Evolutionary conservation across 164 flowering plant species (phyloP), one percentile per base, ranked within the genome.

Genomic region (Macadamia integrifolia): DNA sequence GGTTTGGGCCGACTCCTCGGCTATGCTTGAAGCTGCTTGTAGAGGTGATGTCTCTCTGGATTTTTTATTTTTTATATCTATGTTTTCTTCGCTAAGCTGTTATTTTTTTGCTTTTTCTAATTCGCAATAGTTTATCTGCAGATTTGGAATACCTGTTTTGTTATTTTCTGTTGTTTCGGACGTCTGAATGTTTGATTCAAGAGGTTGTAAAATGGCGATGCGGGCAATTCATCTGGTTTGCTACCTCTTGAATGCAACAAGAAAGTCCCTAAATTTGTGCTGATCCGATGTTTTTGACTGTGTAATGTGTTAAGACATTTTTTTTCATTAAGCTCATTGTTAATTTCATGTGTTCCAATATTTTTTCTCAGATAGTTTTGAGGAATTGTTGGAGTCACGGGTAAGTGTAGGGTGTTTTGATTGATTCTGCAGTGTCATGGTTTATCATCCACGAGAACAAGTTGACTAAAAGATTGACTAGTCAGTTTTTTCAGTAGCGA

Each of bases 1-100:
- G 15, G 86, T 84, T 42, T 85, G 91, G 91, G 83, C 81, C 13
- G 91, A 87, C 49, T 83, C 76, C 12, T 80, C 91, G 3, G 77
- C 84, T 66, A 83, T 87, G 29, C 81, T 87, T 32, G 73, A 78
- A 18, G 77, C 80, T 55, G 88, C 91, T 7, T 82, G 86, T 67
- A n/a, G 31, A 73, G 91, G 91, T 87, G 35, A 53, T 58, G 17
- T 28, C 29, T 59, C 66, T 52, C 14, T 35, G 10, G 5, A 6
- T 18, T 53, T 12, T 61, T 18, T 52, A 49, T 23, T 23, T 23
- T 23, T 23, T 23, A 23, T 23, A 23, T 23, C 23, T 23, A 35
- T 44, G 52, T n/a, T 17, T 5, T n/a, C 6, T 61, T 12, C 61
- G 58, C 10, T 75, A 55, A 11, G 52, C 18, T 62, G 14, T 53